Percentiles rank a stretch among this genome's conserved stretches.
Conservation (phyloP, 805 yeast genomes). For the Priceomyces fermenticarens region DNA sequence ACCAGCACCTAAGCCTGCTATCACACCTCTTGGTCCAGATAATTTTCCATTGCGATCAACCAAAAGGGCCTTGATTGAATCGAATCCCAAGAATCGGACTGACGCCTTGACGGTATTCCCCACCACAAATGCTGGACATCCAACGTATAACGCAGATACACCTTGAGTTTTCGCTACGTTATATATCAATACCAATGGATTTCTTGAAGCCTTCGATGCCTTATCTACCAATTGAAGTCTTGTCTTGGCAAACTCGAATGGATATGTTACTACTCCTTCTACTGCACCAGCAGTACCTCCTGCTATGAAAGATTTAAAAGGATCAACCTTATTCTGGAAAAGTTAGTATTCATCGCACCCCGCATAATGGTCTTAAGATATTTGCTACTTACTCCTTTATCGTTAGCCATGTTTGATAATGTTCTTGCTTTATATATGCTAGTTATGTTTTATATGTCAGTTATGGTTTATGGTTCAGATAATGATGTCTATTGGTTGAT, state of each 20-base stretch:
- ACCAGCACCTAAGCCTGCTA: conserved; percentile 99
- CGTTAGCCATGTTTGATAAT: conserved; percentile 1
- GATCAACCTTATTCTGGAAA: conserved; percentile 49
- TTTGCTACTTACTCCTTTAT: conserved; percentile 5
- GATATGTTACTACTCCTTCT: conserved; percentile 89
- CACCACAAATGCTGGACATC: conserved; percentile 94
- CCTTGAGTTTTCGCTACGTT: conserved; percentile 80
- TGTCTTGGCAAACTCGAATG: conserved; percentile 96
- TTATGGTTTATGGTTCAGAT: neutral
- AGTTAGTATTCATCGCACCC: conserved; percentile 11
- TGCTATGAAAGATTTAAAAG: conserved; percentile 80
- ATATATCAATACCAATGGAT: conserved; percentile 79
- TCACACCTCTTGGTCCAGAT: conserved; percentile 84
- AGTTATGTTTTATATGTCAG: neutral
- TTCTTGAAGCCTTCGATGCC: conserved; percentile 62
- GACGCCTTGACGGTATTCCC: conserved; percentile 97
- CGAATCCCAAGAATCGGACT: conserved; percentile 92
- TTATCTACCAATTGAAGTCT: conserved; percentile 79
- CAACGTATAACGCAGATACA: conserved; percentile 74
- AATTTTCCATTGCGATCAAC: conserved; percentile 84
- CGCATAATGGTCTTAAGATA: neutral
- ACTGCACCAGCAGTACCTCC: conserved; percentile 97
- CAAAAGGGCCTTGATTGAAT: conserved; percentile 71
- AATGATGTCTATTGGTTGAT: neutral
- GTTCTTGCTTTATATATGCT: neutral